Percentiles rank a stretch among this genome's conserved stretches.
phyloP scores from a whole-genome alignment of 2,329 filamentous ascomycete genomes.

The Myriosclerotinia scirpicola region DNA sequence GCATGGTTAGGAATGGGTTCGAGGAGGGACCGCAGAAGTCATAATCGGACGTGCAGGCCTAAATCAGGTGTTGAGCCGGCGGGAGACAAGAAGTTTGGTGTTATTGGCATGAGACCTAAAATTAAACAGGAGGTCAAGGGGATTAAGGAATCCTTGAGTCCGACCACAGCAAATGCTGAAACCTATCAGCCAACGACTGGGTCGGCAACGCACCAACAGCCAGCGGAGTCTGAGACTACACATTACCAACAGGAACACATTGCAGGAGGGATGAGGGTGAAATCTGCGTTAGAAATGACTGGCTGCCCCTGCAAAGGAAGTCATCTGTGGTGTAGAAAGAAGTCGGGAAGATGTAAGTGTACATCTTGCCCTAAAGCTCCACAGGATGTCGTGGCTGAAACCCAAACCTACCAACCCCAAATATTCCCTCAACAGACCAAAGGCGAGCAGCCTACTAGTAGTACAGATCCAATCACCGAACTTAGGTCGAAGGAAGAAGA shows the following conservation, averaged over 20 bases:
- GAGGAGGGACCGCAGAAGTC: slow-evolving; percentile 50
- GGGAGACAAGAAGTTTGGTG: slow-evolving; percentile 1
- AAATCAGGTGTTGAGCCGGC: slow-evolving; percentile 9
- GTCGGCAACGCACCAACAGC: not conserved
- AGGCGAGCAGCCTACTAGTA: not conserved
- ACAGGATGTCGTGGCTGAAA: not conserved
- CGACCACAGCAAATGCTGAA: not conserved
- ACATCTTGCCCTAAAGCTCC: slow-evolving; percentile 19
- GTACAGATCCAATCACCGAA: not conserved
- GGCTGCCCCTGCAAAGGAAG: slow-evolving; percentile 21
- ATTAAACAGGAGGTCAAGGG: slow-evolving; percentile 8
- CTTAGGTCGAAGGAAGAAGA: not conserved
- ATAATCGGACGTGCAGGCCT: slow-evolving; percentile 41
- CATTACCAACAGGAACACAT: not conserved
- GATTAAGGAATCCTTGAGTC: not conserved
- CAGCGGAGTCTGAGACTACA: not conserved
- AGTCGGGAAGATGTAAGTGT: slow-evolving; percentile 11
- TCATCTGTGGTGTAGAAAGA: slow-evolving; percentile 21
- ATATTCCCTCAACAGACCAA: not conserved
- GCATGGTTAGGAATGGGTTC: slow-evolving; percentile 67
- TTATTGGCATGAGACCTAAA: not conserved
- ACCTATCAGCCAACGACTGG: not conserved
- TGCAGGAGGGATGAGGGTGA: slow-evolving; percentile 3
- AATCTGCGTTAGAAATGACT: not conserved
- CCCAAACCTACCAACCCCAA: slow-evolving; percentile 2